phyloP scores from a whole-genome alignment of 2,329 filamentous ascomycete genomes.

The Colletotrichum graminicola region DNA sequence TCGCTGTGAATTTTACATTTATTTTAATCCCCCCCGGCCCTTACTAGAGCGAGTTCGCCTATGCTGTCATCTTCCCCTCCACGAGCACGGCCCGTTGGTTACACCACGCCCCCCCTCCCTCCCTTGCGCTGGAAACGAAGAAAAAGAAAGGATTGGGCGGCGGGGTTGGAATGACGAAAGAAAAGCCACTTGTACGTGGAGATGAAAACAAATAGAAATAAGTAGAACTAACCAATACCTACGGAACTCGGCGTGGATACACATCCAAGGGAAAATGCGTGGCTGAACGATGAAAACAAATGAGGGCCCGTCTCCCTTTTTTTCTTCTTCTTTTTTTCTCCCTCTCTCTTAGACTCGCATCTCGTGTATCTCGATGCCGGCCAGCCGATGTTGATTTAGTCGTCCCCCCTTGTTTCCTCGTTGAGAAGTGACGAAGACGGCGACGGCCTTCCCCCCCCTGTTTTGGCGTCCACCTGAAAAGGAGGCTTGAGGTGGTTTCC shows the following conservation, averaged over 20 bases:
- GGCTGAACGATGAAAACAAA: background rate
- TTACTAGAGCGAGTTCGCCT: too few relatives aligned
- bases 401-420: background rate
- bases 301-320: background rate
- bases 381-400: background rate
- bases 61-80: background rate
- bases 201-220: too few relatives aligned
- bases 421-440: conserved; percentile 4
- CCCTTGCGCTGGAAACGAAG: background rate
- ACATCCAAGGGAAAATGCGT: background rate
- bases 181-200: too few relatives aligned
- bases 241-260: background rate
- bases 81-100: background rate
- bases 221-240: too few relatives aligned
- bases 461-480: background rate
- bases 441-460: background rate
- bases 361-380: background rate
- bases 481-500: background rate
- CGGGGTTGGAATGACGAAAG: too few relatives aligned
- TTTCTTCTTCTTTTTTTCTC: background rate
- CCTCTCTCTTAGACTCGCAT: background rate
- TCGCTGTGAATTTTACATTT: too few relatives aligned
- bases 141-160: background rate
- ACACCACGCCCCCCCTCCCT: too few relatives aligned
- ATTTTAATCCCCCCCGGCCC: too few relatives aligned